Conservation (phyloP, 2,329 filamentous ascomycete species). For the Pseudonectria foliicola region DNA sequence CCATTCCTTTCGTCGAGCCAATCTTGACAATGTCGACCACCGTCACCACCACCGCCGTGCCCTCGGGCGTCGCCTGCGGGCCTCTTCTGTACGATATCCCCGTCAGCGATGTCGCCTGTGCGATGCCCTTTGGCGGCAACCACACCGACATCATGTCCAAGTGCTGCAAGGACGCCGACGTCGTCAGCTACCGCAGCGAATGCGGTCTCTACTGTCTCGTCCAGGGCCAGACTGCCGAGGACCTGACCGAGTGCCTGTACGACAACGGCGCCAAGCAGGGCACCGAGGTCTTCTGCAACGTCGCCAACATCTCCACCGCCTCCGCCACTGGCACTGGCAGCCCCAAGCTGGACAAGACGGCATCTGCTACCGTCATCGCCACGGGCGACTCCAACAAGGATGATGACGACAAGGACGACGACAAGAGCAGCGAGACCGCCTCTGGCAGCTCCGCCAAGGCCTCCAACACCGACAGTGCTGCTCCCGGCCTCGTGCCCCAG, state of each 20-base stretch:
- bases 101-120: conserved; percentile 37
- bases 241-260: conserved; percentile 31
- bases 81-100: conserved; percentile 34
- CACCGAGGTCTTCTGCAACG: conserved; percentile 38
- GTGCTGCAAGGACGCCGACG: conserved; percentile 38
- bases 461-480: conserved; percentile 13
- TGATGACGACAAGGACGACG: conserved; percentile 2
- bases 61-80: not conserved
- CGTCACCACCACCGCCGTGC: not conserved
- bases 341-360: too few relatives aligned
- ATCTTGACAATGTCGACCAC: not conserved
- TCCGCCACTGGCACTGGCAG: conserved; percentile 15
- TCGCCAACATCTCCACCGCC: conserved; percentile 34
- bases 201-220: conserved; percentile 45
- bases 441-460: conserved; percentile 10
- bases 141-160: conserved; percentile 34
- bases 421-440: conserved; percentile 4
- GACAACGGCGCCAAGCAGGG: conserved; percentile 28
- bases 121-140: conserved; percentile 31
- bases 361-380: conserved; percentile 14
- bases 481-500: conserved; percentile 14
- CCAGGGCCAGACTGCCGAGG: conserved; percentile 22
- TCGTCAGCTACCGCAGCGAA: conserved; percentile 38
- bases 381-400: conserved; percentile 15
- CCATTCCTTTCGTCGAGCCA: too few relatives aligned